Evolutionary conservation across 2,329 filamentous ascomycete genomes (phyloP).

Genomic region (Talaromyces sp.): DNA sequence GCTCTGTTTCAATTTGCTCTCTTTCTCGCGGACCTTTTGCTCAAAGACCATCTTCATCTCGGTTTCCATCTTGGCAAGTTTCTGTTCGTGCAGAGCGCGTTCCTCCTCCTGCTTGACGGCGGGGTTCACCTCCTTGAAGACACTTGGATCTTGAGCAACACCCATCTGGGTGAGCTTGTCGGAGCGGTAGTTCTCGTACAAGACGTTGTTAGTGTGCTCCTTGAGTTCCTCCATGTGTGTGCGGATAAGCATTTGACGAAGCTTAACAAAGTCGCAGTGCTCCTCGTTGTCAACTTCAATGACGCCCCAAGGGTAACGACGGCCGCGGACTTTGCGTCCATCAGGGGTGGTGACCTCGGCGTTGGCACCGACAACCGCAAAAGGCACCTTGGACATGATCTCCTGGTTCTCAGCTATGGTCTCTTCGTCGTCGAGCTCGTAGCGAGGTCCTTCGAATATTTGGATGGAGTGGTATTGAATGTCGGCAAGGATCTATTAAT

Average conservation of each 20-base stretch:
- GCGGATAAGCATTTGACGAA: constrained; percentile 98
- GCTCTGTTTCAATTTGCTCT: constrained; percentile 98
- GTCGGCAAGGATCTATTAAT: constrained; percentile 79
- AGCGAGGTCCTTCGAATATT: constrained; percentile 97
- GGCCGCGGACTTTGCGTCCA: constrained; percentile 91
- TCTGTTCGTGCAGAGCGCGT: constrained; percentile 95
- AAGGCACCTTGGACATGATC: constrained; percentile 99
- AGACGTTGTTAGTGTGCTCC: constrained; percentile 98
- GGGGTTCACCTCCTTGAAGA: constrained; percentile 99
- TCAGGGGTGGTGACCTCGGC: constrained; percentile 87
- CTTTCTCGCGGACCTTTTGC: constrained; percentile 98
- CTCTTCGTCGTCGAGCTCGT: constrained; percentile 98
- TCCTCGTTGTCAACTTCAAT: constrained; percentile 99
- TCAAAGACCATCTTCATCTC: constrained; percentile 99
- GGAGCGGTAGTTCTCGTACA: constrained; percentile 99
- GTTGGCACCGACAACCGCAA: constrained; percentile 95
- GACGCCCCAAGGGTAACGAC: constrained; percentile 95
- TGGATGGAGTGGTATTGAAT: constrained; percentile 97
- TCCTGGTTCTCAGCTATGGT: constrained; percentile 99
- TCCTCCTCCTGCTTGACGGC: constrained; percentile 99
- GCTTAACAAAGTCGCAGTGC: constrained; percentile 99
- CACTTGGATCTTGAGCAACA: constrained; percentile 94
- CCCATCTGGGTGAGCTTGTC: constrained; percentile 99
- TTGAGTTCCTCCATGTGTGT: constrained; percentile 99
- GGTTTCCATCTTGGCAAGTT: constrained; percentile 99